A percentile compares a stretch with the other conserved stretches of the same genome.
Evolutionary conservation across 441 rosid genomes (phyloP).

Genomic region (Syzygium syzygioides): DNA sequence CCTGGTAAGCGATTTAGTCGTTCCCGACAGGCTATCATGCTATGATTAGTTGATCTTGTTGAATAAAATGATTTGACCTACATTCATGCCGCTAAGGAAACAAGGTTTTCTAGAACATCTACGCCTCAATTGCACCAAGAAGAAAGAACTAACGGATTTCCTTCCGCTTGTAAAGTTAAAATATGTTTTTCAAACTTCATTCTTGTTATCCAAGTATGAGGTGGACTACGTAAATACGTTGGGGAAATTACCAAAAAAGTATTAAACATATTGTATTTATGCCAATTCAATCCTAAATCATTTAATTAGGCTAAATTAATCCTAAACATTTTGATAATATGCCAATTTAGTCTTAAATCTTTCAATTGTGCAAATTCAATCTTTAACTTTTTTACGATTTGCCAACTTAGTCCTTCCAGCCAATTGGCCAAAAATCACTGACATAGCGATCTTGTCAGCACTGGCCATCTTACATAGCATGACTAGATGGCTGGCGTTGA

Average conservation of each 20-base stretch:
- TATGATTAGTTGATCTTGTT: neutral
- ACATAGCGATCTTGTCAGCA: neutral
- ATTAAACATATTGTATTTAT: neutral
- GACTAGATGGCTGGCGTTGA: neutral
- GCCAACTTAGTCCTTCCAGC: neutral
- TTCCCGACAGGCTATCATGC: neutral
- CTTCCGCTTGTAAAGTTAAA: neutral
- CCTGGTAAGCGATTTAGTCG: neutral
- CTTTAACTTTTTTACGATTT: neutral
- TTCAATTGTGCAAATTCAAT: too few relatives aligned
- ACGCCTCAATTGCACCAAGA: neutral
- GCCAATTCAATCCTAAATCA: fast-evolving
- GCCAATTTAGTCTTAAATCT: too few relatives aligned
- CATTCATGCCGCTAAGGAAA: neutral
- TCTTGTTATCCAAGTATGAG: neutral
- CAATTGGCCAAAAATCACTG: fast-evolving
- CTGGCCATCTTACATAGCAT: fast-evolving
- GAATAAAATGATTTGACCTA: neutral
- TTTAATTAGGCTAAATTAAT: neutral
- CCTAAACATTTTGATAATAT: too few relatives aligned
- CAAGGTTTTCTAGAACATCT: neutral
- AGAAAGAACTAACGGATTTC: neutral
- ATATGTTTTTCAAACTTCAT: neutral
- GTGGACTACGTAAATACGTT: neutral
- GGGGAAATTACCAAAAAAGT: neutral